Evolutionary conservation across 768 basidiomycete species (phyloP), one percentile per base, ranked within the genome.

Genomic region (Dacryopinax primogenitus): DNA sequence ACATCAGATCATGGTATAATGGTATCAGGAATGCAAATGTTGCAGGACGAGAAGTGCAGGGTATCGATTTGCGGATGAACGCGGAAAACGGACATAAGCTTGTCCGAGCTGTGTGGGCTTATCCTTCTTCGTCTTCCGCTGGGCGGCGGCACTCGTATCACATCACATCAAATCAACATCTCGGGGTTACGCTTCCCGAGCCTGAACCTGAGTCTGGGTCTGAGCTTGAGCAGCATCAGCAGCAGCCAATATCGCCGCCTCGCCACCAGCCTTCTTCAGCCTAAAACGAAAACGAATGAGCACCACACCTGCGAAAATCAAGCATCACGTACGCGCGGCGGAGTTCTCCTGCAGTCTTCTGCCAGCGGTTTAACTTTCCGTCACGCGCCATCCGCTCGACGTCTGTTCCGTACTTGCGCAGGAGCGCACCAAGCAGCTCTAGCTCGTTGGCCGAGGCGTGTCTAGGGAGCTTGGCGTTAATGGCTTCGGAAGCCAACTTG

Each of bases 271-370:
- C 61, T 69, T 69, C 62, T 47, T 66, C 32, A 69, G 65, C 30
- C 68, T 69, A 39, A 28, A 63, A 35, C 32, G 44, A 34, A 4
- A 41, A 6, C 26, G 51, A 23, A 58, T 58, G 26, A 58, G 37
- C 18, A 36, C 13, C 44, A 37, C 36, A 11, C 41, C 26, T 13
- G 11, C 7, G n/a, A 64, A 35, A 33, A 13, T 12, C 35, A n/a
- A 58, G 26, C 26, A 47, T 21, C 21, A 69, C 72, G 41, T 67
- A 73, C 72, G 70, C 67, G 63, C 70, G 65, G 64, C 66, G 71
- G 34, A 97, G 74, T 76, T 92, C 85, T 18, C 90, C 93, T 33
- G 78, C 81, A 1, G 92, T 96, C 72, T 86, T 83, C 77, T 98
- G 95, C 74, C 85, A 86, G 16, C 82, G 76, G 73, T 98, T 97